Conservation (phyloP, 306 rosid species). For the Medicago arabica region DNA sequence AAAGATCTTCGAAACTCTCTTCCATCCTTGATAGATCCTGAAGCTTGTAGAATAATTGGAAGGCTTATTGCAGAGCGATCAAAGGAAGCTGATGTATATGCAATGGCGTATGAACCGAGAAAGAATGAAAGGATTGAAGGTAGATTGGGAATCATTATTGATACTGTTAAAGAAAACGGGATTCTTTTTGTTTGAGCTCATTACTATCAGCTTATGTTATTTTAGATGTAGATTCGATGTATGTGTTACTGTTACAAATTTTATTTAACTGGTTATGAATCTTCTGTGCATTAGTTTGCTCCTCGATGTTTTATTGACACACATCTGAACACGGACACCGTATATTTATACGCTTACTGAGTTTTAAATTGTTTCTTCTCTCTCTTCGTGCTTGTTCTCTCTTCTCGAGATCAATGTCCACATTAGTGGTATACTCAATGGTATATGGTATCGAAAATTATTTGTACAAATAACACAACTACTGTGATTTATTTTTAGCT, state of each 20-base stretch:
- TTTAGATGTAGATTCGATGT: not conserved
- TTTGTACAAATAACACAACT: no score
- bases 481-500: no score
- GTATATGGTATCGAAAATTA: no score
- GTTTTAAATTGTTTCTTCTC: no score
- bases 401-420: no score
- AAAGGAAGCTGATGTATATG: conserved; percentile 89
- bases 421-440: no score
- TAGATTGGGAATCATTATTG: conserved; percentile 75
- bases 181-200: conserved; percentile 57
- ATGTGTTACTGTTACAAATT: conserved; percentile 24
- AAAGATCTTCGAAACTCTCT: conserved; percentile 78
- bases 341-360: no score
- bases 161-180: conserved; percentile 78
- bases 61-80: conserved; percentile 84
- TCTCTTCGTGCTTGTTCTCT: no score
- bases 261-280: not conserved
- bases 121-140: conserved; percentile 86
- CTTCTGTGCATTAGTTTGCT: conserved; percentile 15
- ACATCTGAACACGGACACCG: no score
- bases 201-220: not conserved
- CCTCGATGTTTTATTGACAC: not conserved
- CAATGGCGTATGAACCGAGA: conserved; percentile 81
- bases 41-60: conserved; percentile 75
- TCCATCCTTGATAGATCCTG: conserved; percentile 67